Percentiles rank a stretch among this genome's conserved stretches.
These are phyloP conservation scores for Lasiodiplodia sp. DNA, from an alignment of 2,329 filamentous ascomycete genomes.

Conservation along the genomic window DNA sequence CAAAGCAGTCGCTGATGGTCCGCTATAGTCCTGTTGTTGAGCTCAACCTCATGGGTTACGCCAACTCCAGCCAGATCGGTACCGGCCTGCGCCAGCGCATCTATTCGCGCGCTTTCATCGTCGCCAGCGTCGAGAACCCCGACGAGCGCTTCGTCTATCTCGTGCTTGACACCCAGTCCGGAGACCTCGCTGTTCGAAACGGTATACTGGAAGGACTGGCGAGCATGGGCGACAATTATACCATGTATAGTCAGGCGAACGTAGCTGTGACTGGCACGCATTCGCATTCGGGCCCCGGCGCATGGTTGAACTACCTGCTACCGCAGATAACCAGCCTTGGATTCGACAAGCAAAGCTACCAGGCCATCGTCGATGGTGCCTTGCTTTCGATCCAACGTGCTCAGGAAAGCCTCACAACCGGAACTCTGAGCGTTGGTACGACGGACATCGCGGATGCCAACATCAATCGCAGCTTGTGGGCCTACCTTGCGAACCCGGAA, in stretches of 20 bases:
- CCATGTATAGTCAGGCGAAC: conserved; percentile 79
- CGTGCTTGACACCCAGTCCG: conserved; percentile 84
- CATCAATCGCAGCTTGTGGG: conserved; percentile 86
- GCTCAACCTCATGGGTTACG: conserved; percentile 91
- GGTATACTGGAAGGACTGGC: conserved; percentile 82
- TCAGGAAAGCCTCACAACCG: conserved; percentile 74
- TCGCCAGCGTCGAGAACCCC: conserved; percentile 71
- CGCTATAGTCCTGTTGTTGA: conserved; percentile 77
- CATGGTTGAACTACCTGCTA: conserved; percentile 92
- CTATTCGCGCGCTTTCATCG: conserved; percentile 88
- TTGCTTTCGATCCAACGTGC: conserved; percentile 82
- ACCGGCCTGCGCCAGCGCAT: conserved; percentile 85
- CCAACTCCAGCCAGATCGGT: conserved; percentile 81
- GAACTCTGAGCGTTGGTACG: conserved; percentile 73
- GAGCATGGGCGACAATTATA: conserved; percentile 74
- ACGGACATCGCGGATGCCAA: conserved; percentile 78
- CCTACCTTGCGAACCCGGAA: conserved; percentile 85
- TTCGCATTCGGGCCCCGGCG: conserved; percentile 88
- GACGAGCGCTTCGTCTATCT: conserved; percentile 83
- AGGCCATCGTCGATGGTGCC: conserved; percentile 86
- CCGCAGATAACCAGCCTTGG: conserved; percentile 90
- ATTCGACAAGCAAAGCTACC: conserved; percentile 85
- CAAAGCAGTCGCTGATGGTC: conserved; percentile 9
- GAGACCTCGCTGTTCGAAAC: conserved; percentile 86
- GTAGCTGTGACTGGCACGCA: conserved; percentile 92